These are phyloP conservation scores for Saksenaea vasiformis DNA, from an alignment of 371 early-diverging fungal species.

Conservation along the genomic window DNA sequence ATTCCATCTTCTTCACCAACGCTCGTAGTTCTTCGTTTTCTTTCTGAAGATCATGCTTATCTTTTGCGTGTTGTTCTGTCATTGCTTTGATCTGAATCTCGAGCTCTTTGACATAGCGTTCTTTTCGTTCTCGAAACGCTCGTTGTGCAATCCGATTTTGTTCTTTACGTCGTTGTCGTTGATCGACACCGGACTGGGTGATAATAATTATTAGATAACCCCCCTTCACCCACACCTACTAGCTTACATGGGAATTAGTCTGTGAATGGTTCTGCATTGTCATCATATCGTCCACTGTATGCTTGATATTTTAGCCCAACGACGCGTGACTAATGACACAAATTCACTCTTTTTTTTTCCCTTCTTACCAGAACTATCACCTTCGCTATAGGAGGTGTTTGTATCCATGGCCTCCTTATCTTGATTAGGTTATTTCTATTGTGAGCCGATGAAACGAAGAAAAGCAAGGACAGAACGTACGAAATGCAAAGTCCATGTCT, in stretches of 20 bases:
- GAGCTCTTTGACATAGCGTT: constrained; percentile 60
- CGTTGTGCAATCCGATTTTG: constrained; percentile 73
- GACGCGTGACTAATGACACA: neutral
- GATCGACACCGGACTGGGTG: neutral
- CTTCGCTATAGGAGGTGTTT: neutral
- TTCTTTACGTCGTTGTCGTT: constrained; percentile 20
- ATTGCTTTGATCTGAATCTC: constrained; percentile 61
- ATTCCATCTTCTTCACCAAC: constrained; percentile 21
- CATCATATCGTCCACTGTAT: neutral
- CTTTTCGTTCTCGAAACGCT: constrained; percentile 70
- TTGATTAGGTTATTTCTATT: neutral
- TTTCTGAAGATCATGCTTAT: constrained; percentile 11
- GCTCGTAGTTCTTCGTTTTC: constrained; percentile 24
- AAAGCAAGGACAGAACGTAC: neutral
- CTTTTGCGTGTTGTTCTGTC: constrained; percentile 30
- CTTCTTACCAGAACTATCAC: neutral
- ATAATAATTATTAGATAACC: neutral
- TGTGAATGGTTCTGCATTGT: neutral
- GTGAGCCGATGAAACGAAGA: neutral
- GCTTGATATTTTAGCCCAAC: neutral
- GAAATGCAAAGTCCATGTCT: neutral
- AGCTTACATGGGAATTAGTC: neutral
- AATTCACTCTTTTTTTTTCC: neutral
- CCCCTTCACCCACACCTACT: neutral
- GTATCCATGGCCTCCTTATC: neutral